Percentiles rank a stretch among this genome's conserved stretches.
phyloP scores from a whole-genome alignment of 108 stramenopile genomes.

The Craspedostauros australis region DNA sequence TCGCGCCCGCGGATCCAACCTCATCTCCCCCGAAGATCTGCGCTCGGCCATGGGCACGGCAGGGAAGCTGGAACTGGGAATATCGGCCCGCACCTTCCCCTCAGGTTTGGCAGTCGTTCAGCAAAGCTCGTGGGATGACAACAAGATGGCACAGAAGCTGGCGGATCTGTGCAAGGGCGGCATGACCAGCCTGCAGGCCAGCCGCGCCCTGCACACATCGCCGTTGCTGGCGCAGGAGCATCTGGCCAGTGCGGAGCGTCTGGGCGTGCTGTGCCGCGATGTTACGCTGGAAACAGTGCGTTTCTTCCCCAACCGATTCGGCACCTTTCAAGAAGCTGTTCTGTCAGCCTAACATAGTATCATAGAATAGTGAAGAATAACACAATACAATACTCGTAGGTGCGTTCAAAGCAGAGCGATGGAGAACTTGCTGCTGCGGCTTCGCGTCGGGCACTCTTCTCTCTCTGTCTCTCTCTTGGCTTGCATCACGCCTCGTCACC shows the following conservation, averaged over 20 bases:
- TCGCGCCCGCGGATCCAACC: constrained; percentile 92
- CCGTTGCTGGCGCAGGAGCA: constrained; percentile 81
- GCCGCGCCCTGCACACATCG: constrained; percentile 53
- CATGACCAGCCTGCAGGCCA: constrained; percentile 56
- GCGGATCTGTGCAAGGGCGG: constrained; percentile 16
- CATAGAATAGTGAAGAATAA: too few relatives aligned
- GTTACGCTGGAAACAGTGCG: constrained; percentile 66
- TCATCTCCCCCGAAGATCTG: constrained; percentile 95
- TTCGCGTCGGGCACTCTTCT: too few relatives aligned
- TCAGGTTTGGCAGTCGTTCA: constrained; percentile 89
- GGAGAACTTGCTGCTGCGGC: too few relatives aligned
- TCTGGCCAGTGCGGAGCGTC: constrained; percentile 69
- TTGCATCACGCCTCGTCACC: too few relatives aligned
- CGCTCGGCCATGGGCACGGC: constrained; percentile 64
- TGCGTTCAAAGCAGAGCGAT: too few relatives aligned
- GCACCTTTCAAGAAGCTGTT: too few relatives aligned
- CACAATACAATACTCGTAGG: too few relatives aligned
- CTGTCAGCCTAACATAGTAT: too few relatives aligned
- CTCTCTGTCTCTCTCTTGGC: too few relatives aligned
- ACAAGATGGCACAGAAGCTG: constrained; percentile 47
- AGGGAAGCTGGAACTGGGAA: constrained; percentile 62
- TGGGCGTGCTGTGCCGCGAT: constrained; percentile 80
- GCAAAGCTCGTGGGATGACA: constrained; percentile 51
- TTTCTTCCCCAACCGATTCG: constrained; percentile 81
- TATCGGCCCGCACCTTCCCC: constrained; percentile 72